A percentile compares a stretch with the other conserved stretches of the same genome.
phyloP scores from a whole-genome alignment of 2,329 filamentous ascomycete genomes.

The Aureobasidium sp. region DNA sequence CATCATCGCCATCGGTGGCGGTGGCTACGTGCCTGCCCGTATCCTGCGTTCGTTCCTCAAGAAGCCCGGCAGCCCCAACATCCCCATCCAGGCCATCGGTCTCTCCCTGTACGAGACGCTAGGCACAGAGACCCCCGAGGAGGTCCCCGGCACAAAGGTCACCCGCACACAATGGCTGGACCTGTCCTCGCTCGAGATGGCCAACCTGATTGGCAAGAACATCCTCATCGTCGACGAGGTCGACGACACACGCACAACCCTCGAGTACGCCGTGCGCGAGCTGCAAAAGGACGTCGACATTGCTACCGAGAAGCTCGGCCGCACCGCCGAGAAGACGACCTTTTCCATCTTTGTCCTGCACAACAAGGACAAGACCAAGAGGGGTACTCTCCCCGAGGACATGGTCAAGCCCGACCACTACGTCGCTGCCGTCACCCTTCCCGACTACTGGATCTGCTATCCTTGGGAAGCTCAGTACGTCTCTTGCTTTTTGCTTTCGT shows the following conservation, averaged over 20 bases:
- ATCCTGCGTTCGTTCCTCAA: slow-evolving; percentile 98
- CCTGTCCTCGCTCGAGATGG: slow-evolving; percentile 75
- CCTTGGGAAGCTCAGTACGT: slow-evolving; percentile 84
- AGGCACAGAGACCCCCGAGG: slow-evolving; percentile 47
- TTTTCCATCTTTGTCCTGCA: slow-evolving; percentile 96
- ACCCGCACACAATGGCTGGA: slow-evolving; percentile 98
- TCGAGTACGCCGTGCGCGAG: slow-evolving; percentile 89
- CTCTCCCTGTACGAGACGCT: slow-evolving; percentile 93
- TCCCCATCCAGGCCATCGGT: slow-evolving; percentile 97
- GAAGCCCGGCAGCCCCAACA: slow-evolving; percentile 77
- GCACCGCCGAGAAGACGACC: slow-evolving; percentile 63
- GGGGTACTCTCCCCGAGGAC: slow-evolving; percentile 70
- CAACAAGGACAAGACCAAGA: slow-evolving; percentile 97
- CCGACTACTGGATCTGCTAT: slow-evolving; percentile 98
- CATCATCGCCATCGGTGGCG: slow-evolving; percentile 96
- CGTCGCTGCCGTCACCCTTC: slow-evolving; percentile 75
- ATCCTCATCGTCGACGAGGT: slow-evolving; percentile 93
- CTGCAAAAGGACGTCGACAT: slow-evolving; percentile 87
- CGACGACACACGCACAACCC: slow-evolving; percentile 86
- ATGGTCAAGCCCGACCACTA: slow-evolving; percentile 70
- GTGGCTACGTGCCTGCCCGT: slow-evolving; percentile 91
- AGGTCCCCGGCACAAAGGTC: slow-evolving; percentile 83
- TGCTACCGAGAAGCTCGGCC: slow-evolving; percentile 65
- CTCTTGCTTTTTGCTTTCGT: background rate
- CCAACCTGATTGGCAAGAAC: slow-evolving; percentile 82